These are phyloP conservation scores for Pythium myriotylum DNA, from an alignment of 352 stramenopile species.

Conservation along the genomic window DNA sequence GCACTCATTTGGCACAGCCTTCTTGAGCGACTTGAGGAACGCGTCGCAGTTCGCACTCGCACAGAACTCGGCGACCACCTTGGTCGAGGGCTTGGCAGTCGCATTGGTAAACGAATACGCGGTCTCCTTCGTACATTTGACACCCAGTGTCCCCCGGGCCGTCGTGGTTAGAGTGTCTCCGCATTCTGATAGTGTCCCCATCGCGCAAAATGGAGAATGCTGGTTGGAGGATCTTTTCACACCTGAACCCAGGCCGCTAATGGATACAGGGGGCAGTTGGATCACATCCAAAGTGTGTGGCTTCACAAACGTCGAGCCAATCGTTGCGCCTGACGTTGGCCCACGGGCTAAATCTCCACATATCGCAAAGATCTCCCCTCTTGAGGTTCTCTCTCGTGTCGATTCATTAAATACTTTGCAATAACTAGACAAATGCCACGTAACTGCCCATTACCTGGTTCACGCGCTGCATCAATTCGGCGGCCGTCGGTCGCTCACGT, in stretches of 20 bases:
- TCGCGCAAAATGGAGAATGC: neutral
- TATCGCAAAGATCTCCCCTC: neutral
- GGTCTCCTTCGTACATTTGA: neutral
- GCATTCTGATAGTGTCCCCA: neutral
- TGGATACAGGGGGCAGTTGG: neutral
- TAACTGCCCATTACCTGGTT: neutral
- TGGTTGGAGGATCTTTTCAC: neutral
- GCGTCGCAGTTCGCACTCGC: neutral
- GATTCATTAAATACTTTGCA: neutral
- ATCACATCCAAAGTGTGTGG: neutral
- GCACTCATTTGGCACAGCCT: neutral
- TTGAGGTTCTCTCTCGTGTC: neutral
- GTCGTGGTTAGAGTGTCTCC: neutral
- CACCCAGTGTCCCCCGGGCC: neutral
- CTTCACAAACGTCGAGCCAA: neutral
- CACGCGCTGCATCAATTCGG: slow-evolving; percentile 27
- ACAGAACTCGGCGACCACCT: neutral
- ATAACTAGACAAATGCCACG: neutral
- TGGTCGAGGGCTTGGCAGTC: neutral
- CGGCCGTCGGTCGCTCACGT: slow-evolving; percentile 32
- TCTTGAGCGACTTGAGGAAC: neutral
- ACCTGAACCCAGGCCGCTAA: neutral
- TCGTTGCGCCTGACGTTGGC: neutral
- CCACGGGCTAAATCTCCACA: neutral
- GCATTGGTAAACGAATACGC: neutral